Evolutionary conservation across 495 filamentous ascomycete genomes (phyloP).

Genomic region (Neurospora sp.): DNA sequence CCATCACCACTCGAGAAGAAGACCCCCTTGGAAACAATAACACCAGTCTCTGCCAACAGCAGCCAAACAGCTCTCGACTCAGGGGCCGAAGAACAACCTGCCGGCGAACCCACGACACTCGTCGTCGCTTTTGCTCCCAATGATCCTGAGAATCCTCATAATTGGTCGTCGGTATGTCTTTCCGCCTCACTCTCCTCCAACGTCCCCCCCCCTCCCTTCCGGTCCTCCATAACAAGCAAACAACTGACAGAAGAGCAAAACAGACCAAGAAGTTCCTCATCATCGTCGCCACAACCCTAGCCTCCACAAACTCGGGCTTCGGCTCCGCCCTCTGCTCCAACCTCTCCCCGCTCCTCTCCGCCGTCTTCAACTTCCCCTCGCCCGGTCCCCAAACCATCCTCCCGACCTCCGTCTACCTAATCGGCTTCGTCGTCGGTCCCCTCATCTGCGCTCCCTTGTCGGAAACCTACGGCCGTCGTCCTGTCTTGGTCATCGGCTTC

Average conservation of each 20-base stretch:
- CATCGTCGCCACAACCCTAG: constrained; percentile 11
- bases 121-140: constrained; percentile 12
- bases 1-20: not conserved
- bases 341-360: constrained; percentile 10
- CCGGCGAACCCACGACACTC: not conserved
- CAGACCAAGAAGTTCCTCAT: constrained; percentile 12
- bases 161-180: constrained; percentile 14
- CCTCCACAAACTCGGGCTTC: constrained; percentile 13
- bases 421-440: constrained; percentile 51
- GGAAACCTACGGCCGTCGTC: constrained; percentile 66
- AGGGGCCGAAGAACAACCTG: not conserved
- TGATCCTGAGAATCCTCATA: constrained; percentile 19
- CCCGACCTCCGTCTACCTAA: constrained; percentile 40
- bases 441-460: constrained; percentile 37
- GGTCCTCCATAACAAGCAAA: not conserved
- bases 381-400: constrained; percentile 16
- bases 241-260: not conserved
- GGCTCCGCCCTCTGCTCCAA: constrained; percentile 19
- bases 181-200: not conserved
- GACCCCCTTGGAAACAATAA: not conserved
- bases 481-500: constrained; percentile 61
- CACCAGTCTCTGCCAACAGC: not conserved
- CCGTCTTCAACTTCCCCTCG: constrained; percentile 8
- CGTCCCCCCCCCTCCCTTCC: not conserved
- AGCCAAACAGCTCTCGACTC: not conserved